Conservation (phyloP, 306 rosid genomes). For the Benincasa hispida region DNA sequence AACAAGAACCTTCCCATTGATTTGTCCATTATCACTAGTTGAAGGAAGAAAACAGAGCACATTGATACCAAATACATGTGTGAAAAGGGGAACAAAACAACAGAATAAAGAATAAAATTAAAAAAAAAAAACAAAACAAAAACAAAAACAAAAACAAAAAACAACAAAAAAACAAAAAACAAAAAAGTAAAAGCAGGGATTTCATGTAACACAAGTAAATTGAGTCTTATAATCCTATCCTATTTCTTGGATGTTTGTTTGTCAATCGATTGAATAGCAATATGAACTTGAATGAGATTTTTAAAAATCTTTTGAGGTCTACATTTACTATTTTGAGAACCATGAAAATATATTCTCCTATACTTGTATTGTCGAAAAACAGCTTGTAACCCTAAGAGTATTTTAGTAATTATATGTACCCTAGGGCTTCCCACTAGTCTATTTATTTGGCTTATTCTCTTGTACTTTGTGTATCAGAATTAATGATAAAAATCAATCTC, state of each 20-base stretch:
- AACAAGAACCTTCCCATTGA: constrained; percentile 60
- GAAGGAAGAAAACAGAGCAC: not conserved
- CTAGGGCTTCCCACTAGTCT: no score
- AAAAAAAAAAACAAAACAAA: no score
- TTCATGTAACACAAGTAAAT: not conserved
- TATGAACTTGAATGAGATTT: not conserved
- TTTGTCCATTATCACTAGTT: constrained; percentile 47
- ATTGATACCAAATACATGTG: not conserved
- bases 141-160: no score
- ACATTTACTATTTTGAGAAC: not conserved
- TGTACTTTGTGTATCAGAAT: no score
- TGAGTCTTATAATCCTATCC: not conserved
- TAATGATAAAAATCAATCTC: no score
- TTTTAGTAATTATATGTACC: no score
- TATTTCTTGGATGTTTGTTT: not conserved
- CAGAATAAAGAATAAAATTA: no score
- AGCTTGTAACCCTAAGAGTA: no score
- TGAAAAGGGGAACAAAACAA: not conserved
- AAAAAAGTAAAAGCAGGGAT: not conserved
- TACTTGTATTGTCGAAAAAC: no score
- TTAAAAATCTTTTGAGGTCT: not conserved
- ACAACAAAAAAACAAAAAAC: no score
- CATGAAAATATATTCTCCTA: not conserved
- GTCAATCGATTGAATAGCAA: not conserved
- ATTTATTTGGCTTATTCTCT: no score